phyloP scores from a whole-genome alignment of 345 rosid species.

The Eucalyptus erythrocorys region DNA sequence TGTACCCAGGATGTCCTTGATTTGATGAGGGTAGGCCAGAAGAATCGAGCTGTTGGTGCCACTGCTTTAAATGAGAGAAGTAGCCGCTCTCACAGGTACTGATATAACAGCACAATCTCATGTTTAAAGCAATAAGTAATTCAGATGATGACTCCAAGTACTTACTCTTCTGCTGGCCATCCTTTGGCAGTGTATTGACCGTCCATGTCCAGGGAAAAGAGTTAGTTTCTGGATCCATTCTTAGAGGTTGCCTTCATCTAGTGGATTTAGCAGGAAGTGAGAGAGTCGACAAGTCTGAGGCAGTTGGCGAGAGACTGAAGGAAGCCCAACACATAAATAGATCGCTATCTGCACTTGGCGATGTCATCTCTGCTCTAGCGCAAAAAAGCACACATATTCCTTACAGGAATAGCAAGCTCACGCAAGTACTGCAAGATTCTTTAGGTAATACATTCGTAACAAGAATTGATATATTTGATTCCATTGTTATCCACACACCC shows the following conservation, averaged over 20 bases:
- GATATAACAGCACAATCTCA: not conserved
- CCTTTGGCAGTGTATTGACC: constrained; percentile 58
- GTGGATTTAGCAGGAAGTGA: constrained; percentile 99
- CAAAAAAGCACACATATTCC: constrained; percentile 92
- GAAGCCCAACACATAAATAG: constrained; percentile 96
- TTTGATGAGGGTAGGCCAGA: constrained; percentile 81
- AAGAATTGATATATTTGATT: not conserved
- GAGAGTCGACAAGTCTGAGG: constrained; percentile 95
- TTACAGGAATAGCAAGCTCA: constrained; percentile 93
- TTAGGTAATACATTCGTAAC: constrained; percentile 36
- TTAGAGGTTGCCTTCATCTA: constrained; percentile 83
- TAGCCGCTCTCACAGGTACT: constrained; percentile 92
- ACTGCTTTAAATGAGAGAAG: constrained; percentile 95
- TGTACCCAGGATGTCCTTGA: constrained; percentile 88
- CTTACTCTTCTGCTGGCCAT: not conserved
- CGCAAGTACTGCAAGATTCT: constrained; percentile 92
- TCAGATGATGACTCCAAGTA: not conserved
- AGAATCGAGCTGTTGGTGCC: constrained; percentile 94
- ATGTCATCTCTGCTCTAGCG: constrained; percentile 92
- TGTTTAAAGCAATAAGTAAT: not conserved
- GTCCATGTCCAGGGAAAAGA: constrained; percentile 93
- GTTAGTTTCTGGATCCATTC: constrained; percentile 66
- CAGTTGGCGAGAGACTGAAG: constrained; percentile 90
- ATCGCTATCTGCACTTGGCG: constrained; percentile 93
- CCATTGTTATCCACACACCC: not conserved